Percentiles rank a stretch among this genome's conserved stretches.
Conservation (phyloP, 257 asterid genomes). For the Solanum clarkiae region DNA sequence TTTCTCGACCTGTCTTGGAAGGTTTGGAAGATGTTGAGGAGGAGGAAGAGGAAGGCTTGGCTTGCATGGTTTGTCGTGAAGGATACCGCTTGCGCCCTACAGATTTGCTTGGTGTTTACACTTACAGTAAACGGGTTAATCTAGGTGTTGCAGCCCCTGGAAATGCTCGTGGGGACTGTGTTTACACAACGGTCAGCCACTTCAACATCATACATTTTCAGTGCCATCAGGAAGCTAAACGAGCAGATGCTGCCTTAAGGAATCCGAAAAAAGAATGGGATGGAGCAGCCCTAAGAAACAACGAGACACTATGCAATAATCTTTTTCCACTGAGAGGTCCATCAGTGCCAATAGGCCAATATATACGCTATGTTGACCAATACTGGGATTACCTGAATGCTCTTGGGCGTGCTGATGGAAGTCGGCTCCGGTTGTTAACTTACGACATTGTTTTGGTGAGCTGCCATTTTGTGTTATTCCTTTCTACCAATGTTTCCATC, state of each 20-base stretch:
- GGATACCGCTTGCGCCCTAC: conserved; percentile 85
- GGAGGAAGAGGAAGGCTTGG: conserved; percentile 76
- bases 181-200: conserved; percentile 95
- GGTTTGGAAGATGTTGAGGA: conserved; percentile 94
- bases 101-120: conserved; percentile 77
- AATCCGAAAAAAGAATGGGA: conserved; percentile 98
- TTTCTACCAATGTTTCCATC: neutral
- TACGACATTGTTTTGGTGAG: conserved; percentile 94
- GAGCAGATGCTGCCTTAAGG: conserved; percentile 88
- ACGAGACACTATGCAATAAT: conserved; percentile 87
- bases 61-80: conserved; percentile 99
- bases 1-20: conserved; percentile 73
- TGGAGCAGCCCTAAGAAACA: conserved; percentile 97
- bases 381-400: conserved; percentile 95
- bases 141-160: conserved; percentile 82
- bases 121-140: conserved; percentile 93
- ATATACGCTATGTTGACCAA: conserved; percentile 80
- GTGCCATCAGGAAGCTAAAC: conserved; percentile 99
- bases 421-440: conserved; percentile 78
- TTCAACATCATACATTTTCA: conserved; percentile 97
- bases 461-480: neutral
- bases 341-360: conserved; percentile 74
- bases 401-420: conserved; percentile 97
- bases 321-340: conserved; percentile 84
- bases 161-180: conserved; percentile 91